These are phyloP conservation scores for Suhomyces panamericanus DNA, from an alignment of 1,139 yeast species.

Conservation along the genomic window DNA sequence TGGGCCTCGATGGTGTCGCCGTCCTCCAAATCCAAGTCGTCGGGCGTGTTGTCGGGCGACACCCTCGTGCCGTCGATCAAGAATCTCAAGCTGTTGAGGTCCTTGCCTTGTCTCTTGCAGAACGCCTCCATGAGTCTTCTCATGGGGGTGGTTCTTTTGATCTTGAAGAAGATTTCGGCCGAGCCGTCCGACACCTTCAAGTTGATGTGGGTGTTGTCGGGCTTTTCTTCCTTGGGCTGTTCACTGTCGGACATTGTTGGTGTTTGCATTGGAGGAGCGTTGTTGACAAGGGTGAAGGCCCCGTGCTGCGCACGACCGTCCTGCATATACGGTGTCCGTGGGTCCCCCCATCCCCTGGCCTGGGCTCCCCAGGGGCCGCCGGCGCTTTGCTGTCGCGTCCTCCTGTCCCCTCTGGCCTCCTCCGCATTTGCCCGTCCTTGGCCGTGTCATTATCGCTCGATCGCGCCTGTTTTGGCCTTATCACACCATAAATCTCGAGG, in stretches of 20 bases:
- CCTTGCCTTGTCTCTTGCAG: slow-evolving; percentile 96
- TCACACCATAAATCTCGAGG: neutral
- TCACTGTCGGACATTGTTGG: slow-evolving; percentile 35
- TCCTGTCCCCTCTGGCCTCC: too few species aligned
- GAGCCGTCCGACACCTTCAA: slow-evolving; percentile 91
- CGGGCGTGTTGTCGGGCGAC: slow-evolving; percentile 87
- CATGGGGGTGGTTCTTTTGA: slow-evolving; percentile 89
- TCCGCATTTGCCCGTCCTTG: neutral
- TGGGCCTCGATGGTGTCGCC: slow-evolving; percentile 98
- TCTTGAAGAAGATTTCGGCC: slow-evolving; percentile 93
- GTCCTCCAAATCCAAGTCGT: slow-evolving; percentile 86
- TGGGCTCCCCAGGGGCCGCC: too few species aligned
- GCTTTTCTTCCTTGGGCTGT: slow-evolving; percentile 60
- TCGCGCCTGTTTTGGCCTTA: neutral
- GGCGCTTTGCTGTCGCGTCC: too few species aligned
- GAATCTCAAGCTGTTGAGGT: slow-evolving; percentile 78
- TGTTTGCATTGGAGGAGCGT: slow-evolving; percentile 5
- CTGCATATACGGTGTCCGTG: neutral
- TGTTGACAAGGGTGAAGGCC: neutral
- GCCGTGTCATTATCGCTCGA: neutral
- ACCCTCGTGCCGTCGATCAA: slow-evolving; percentile 92
- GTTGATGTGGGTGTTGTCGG: slow-evolving; percentile 77
- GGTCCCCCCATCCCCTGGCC: too few species aligned
- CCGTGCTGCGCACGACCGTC: slow-evolving; percentile 7
- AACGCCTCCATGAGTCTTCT: slow-evolving; percentile 96